Evolutionary conservation across 140 eudicot species (phyloP).

Genomic region (Flaveria floridana): DNA sequence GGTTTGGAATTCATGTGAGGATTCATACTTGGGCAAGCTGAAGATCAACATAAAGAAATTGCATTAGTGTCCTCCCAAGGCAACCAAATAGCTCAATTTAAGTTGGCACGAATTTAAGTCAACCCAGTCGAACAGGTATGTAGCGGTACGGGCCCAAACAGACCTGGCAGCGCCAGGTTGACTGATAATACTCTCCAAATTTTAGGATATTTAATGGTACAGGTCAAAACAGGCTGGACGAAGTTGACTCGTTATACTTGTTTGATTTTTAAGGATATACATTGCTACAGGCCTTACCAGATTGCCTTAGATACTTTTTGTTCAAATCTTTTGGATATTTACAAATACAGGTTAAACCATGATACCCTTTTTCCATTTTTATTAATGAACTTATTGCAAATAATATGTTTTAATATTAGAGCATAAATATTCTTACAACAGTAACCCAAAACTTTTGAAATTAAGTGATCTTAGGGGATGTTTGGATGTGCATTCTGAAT

Average conservation of each 20-base stretch:
- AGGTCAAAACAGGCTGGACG: background rate
- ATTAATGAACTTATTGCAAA: background rate
- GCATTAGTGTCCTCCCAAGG: background rate
- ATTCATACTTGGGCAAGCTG: conserved; percentile 85
- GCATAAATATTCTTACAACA: background rate
- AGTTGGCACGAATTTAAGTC: background rate
- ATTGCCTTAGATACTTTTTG: background rate
- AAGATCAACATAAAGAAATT: background rate
- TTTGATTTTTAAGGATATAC: background rate
- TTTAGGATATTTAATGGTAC: background rate
- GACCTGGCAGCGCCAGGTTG: background rate
- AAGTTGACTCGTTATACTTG: background rate
- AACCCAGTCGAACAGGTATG: background rate
- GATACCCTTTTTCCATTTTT: background rate
- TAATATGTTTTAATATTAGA: background rate
- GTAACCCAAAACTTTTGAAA: background rate
- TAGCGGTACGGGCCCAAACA: background rate
- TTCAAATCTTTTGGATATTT: background rate
- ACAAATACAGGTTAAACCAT: background rate
- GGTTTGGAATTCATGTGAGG: conserved; percentile 90
- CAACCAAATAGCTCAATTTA: background rate
- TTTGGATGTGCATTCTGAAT: background rate
- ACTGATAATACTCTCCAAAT: background rate
- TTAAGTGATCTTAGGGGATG: background rate
- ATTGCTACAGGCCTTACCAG: background rate